A percentile compares a stretch with the other conserved stretches of the same genome.
Evolutionary conservation across 2,329 filamentous ascomycete genomes (phyloP).

Genomic region (Talaromyces sp.): DNA sequence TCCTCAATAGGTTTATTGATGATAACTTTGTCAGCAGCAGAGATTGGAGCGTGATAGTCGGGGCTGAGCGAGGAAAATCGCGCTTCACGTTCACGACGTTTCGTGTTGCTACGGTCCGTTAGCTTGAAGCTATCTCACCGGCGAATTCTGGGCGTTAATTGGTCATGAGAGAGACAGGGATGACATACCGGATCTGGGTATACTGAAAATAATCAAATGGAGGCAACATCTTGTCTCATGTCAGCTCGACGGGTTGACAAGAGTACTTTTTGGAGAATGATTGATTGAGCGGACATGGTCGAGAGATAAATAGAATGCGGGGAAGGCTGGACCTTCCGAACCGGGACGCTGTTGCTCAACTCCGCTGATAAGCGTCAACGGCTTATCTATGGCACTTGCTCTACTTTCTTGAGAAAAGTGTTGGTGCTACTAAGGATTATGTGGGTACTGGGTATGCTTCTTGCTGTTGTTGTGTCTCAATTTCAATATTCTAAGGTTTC

Average conservation of each 20-base stretch:
- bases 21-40: constrained; percentile 61
- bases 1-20: constrained; percentile 71
- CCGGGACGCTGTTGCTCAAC: background rate
- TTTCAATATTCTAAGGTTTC: no score
- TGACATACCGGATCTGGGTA: constrained; percentile 63
- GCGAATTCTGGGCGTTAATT: constrained; percentile 1
- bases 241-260: background rate
- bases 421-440: no score
- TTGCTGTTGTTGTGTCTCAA: no score
- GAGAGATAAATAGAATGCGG: constrained; percentile 1
- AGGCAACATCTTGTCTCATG: constrained; percentile 42
- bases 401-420: background rate
- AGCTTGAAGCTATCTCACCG: constrained; percentile 16
- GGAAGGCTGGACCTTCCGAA: background rate
- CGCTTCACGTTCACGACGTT: constrained; percentile 69
- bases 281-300: background rate
- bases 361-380: constrained; percentile 15
- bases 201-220: constrained; percentile 68
- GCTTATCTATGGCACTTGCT: background rate
- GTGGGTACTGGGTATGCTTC: no score
- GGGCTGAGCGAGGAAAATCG: constrained; percentile 66
- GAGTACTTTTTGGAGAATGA: background rate
- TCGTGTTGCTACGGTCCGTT: constrained; percentile 59
- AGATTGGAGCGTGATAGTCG: constrained; percentile 64
- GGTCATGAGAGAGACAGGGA: background rate